These are phyloP conservation scores for Fragaria vesca DNA, from an alignment of 306 rosid genomes.

Conservation along the genomic window DNA sequence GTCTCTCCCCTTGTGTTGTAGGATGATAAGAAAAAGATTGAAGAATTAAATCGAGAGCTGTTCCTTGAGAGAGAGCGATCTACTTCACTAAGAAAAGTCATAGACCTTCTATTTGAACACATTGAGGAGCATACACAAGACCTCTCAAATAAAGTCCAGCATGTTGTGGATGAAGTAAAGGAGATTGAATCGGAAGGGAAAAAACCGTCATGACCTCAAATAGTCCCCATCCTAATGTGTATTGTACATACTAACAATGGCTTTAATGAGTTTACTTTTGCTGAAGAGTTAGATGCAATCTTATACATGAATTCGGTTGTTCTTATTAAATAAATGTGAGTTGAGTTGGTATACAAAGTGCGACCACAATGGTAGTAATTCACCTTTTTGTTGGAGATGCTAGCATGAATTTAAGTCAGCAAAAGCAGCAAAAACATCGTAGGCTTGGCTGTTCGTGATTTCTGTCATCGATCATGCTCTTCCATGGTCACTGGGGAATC, in stretches of 20 bases:
- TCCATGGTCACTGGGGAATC: neutral
- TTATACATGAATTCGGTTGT: neutral
- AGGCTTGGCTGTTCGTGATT: neutral
- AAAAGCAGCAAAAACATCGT: neutral
- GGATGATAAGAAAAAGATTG: conserved; percentile 29
- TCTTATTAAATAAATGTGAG: neutral
- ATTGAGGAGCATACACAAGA: conserved; percentile 35
- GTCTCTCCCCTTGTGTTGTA: neutral
- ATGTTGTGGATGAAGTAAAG: conserved; percentile 22
- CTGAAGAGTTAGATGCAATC: neutral
- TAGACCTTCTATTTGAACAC: conserved; percentile 34
- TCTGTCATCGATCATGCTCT: neutral
- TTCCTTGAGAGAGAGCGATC: conserved; percentile 38
- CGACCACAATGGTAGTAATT: neutral
- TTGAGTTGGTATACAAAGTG: neutral
- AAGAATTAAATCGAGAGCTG: conserved; percentile 30
- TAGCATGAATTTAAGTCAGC: neutral
- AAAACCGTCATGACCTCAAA: conserved; percentile 7
- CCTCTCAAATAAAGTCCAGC: conserved; percentile 26
- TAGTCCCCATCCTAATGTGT: conserved; percentile 11
- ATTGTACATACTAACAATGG: conserved; percentile 12
- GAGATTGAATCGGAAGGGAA: conserved; percentile 32
- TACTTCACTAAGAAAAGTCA: conserved; percentile 33
- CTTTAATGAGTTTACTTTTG: neutral
- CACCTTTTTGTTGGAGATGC: neutral